Percentiles rank a stretch among this genome's conserved stretches.
These are phyloP conservation scores for Cicer bijugum DNA, from an alignment of 306 rosid genomes.

Conservation along the genomic window DNA sequence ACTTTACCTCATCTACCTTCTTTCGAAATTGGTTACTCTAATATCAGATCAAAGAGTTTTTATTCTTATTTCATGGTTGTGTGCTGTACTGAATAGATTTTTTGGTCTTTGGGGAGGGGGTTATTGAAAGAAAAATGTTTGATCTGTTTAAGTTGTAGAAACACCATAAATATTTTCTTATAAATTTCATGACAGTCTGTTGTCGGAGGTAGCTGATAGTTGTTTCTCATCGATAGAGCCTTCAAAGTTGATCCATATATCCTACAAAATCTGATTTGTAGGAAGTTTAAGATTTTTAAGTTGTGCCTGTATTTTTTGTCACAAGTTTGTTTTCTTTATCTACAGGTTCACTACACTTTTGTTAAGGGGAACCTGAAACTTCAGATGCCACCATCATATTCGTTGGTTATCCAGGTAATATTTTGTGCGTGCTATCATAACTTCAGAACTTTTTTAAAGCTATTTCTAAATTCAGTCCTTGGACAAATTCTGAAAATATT, in stretches of 20 bases:
- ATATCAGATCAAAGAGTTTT: not conserved
- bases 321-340: conserved; percentile 13
- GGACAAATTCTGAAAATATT: conserved; percentile 27
- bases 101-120: not conserved
- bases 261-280: conserved; percentile 15
- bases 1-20: conserved; percentile 6
- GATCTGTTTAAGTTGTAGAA: conserved; percentile 24
- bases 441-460: not conserved
- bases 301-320: conserved; percentile 4
- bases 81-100: conserved; percentile 7
- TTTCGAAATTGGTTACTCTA: conserved; percentile 26
- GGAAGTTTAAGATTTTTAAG: conserved; percentile 12
- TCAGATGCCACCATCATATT: conserved; percentile 79
- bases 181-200: not conserved
- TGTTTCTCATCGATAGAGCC: conserved; percentile 12
- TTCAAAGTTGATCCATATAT: not conserved
- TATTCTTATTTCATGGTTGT: not conserved
- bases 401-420: conserved; percentile 85
- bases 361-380: conserved; percentile 72
- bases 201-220: not conserved
- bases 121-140: conserved; percentile 9
- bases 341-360: conserved; percentile 82
- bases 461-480: conserved; percentile 5
- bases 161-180: not conserved
- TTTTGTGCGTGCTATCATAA: conserved; percentile 14